A percentile compares a stretch with the other conserved stretches of the same genome.
phyloP scores from a whole-genome alignment of 2,329 filamentous ascomycete genomes.

The Cladosporium sp. region DNA sequence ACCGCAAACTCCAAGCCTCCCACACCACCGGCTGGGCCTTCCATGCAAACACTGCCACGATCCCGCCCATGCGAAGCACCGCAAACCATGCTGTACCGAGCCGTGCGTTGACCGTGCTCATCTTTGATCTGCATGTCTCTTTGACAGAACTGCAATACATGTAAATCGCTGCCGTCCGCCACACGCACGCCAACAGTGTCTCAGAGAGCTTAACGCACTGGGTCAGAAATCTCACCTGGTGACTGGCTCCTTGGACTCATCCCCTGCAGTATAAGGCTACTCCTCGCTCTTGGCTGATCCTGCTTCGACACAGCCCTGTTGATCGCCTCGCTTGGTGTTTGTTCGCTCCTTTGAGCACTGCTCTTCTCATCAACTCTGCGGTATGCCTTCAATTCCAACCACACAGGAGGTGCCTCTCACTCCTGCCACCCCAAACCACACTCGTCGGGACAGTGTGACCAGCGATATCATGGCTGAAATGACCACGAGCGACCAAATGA shows the following conservation, averaged over 20 bases:
- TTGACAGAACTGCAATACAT: constrained; percentile 14
- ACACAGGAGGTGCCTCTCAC: constrained; percentile 16
- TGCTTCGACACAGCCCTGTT: constrained; percentile 15
- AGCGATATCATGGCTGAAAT: constrained; percentile 14
- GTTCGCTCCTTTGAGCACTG: neutral
- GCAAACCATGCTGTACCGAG: neutral
- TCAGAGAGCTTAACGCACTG: constrained; percentile 1
- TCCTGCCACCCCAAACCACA: constrained; percentile 13
- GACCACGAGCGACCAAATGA: constrained; percentile 29
- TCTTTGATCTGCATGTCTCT: constrained; percentile 13
- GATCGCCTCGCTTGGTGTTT: neutral
- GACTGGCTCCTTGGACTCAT: constrained; percentile 12
- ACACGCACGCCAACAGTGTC: constrained; percentile 13
- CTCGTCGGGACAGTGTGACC: constrained; percentile 15
- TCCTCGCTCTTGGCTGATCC: constrained; percentile 16
- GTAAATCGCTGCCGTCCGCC: constrained; percentile 22
- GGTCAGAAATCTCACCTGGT: constrained; percentile 5
- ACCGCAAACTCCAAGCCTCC: constrained; percentile 23
- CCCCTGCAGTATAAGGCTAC: constrained; percentile 21
- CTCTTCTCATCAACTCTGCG: constrained; percentile 5
- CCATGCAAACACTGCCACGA: constrained; percentile 16
- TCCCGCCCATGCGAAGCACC: constrained; percentile 8
- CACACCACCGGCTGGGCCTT: constrained; percentile 12
- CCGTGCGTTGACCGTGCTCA: constrained; percentile 1
- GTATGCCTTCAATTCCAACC: constrained; percentile 17